A percentile compares a stretch with the other conserved stretches of the same genome.
Conservation (phyloP, 2,329 filamentous ascomycete genomes). For the Lasiodiplodia theobromae region DNA sequence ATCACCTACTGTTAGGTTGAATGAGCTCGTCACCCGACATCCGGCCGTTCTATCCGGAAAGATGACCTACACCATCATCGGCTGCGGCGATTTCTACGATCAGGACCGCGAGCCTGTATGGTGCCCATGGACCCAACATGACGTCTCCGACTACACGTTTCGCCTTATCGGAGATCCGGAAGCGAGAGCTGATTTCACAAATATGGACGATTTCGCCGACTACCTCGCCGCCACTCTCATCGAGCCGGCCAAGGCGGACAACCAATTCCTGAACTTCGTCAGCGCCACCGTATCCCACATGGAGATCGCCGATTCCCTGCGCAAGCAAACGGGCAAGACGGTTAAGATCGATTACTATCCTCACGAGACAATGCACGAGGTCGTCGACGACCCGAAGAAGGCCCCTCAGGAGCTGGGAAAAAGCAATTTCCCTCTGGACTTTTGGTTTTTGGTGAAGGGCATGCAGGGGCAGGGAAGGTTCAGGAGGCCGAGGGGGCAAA, state of each 20-base stretch:
- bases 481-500: conserved; percentile 33
- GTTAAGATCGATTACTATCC: conserved; percentile 32
- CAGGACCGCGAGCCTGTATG: conserved; percentile 38
- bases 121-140: conserved; percentile 39
- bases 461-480: conserved; percentile 36
- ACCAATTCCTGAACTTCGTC: conserved; percentile 36
- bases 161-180: conserved; percentile 37
- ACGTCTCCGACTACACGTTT: conserved; percentile 35
- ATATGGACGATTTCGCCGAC: conserved; percentile 38
- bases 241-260: conserved; percentile 36
- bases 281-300: conserved; percentile 37
- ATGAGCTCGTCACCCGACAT: conserved; percentile 34
- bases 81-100: conserved; percentile 44
- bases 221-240: conserved; percentile 38
- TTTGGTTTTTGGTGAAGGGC: conserved; percentile 38
- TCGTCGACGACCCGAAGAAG: conserved; percentile 11
- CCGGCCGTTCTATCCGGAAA: conserved; percentile 34
- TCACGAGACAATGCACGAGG: conserved; percentile 34
- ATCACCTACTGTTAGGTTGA: conserved; percentile 34
- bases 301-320: conserved; percentile 35
- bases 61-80: conserved; percentile 43
- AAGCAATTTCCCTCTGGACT: conserved; percentile 36
- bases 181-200: conserved; percentile 37
- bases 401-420: conserved; percentile 32
- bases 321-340: conserved; percentile 34